Evolutionary conservation across 345 rosid species (phyloP).

Genomic region (Rhodamnia argentea): DNA sequence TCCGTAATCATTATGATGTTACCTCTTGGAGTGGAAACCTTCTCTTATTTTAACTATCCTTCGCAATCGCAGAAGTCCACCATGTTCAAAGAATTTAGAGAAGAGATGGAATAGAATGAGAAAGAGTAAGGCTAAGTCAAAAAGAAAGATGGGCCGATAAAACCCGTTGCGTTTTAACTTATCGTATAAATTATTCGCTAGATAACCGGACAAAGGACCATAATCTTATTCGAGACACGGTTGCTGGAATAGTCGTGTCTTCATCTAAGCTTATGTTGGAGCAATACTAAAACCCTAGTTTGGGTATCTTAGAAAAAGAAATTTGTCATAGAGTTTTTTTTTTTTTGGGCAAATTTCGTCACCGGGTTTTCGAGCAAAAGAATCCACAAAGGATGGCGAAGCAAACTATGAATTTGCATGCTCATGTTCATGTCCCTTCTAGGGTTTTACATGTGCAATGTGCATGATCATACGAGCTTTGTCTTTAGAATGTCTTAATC

Average conservation of each 20-base stretch:
- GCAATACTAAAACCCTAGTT: neutral
- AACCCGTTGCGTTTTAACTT: neutral
- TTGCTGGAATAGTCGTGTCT: neutral
- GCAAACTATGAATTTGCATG: neutral
- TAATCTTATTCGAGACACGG: neutral
- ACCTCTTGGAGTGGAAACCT: neutral
- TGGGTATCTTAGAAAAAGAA: neutral
- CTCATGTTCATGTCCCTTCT: neutral
- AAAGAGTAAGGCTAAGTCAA: neutral
- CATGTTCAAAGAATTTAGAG: neutral
- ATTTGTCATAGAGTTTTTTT: neutral
- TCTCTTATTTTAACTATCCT: neutral
- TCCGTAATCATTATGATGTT: neutral
- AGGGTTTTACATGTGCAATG: neutral
- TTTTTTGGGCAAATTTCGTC: neutral
- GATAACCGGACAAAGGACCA: neutral
- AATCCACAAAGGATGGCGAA: neutral
- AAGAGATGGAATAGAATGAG: neutral
- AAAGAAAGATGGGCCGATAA: neutral
- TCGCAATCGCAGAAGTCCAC: neutral
- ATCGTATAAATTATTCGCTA: neutral
- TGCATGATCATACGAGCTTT: neutral
- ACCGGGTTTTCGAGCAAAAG: neutral
- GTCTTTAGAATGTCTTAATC: neutral
- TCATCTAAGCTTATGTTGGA: neutral